Percentiles rank a stretch among this genome's conserved stretches.
Evolutionary conservation across 2,329 filamentous ascomycete species (phyloP).

Genomic region (Knufia petricola): DNA sequence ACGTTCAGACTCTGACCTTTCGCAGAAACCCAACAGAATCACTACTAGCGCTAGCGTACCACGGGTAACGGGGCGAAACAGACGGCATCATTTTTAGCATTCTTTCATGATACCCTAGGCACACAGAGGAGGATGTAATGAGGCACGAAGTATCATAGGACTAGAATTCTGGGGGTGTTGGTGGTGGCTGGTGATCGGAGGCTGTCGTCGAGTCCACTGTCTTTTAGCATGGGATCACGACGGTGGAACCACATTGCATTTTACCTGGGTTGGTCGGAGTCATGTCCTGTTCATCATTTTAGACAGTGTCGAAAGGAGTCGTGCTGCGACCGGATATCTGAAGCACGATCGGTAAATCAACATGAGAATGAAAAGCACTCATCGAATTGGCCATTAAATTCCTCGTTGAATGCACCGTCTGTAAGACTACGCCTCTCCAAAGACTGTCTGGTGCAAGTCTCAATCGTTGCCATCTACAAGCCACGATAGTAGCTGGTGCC

Average conservation of each 20-base stretch:
- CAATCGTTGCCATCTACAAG: no score
- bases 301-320: neutral
- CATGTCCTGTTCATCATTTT: neutral
- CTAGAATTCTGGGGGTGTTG: conserved; percentile 6
- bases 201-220: neutral
- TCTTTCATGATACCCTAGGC: conserved; percentile 10
- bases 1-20: neutral
- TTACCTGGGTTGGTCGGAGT: neutral
- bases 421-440: no score
- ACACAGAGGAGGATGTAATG: conserved; percentile 9
- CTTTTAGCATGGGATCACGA: conserved; percentile 5
- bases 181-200: conserved; percentile 4
- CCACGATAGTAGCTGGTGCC: no score
- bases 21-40: conserved; percentile 7
- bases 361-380: no score
- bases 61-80: neutral
- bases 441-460: no score
- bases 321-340: no score
- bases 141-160: conserved; percentile 5
- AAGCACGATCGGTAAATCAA: no score
- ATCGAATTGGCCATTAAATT: no score
- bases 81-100: conserved; percentile 1
- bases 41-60: no score
- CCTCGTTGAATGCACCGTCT: no score
- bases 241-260: neutral